Conservation (phyloP, 2,329 filamentous ascomycete genomes). For the Fusarium austroafricanum region DNA sequence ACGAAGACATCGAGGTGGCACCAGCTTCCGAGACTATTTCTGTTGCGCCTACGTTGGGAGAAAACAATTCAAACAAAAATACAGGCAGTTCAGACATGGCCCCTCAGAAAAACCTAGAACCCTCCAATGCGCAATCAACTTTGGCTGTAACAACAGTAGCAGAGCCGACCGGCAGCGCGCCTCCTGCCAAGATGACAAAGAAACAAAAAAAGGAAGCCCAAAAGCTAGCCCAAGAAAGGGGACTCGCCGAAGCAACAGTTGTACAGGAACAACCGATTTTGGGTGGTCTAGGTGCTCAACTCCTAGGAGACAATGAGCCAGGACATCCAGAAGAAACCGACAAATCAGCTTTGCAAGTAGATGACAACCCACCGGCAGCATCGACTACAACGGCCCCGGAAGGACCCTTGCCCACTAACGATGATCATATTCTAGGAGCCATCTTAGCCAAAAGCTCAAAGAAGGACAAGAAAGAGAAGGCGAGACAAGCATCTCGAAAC, state of each 20-base stretch:
- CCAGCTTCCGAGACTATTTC: not conserved
- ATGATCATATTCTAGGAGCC: no score
- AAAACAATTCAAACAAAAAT: not conserved
- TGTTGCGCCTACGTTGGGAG: not conserved
- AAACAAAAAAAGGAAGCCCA: constrained; percentile 54
- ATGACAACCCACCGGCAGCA: not conserved
- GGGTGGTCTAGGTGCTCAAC: not conserved
- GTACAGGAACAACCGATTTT: not conserved
- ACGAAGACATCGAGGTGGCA: not conserved
- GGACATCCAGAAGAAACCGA: not conserved
- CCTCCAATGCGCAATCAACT: not conserved
- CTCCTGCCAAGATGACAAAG: constrained; percentile 44
- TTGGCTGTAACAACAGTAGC: not conserved
- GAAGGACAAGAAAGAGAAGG: no score
- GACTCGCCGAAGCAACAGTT: constrained; percentile 7
- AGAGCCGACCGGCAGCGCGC: not conserved
- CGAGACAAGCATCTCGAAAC: no score
- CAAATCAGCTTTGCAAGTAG: not conserved
- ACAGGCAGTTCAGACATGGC: not conserved
- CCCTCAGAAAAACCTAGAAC: not conserved
- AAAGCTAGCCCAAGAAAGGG: constrained; percentile 44
- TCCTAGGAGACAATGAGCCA: constrained; percentile 2
- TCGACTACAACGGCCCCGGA: not conserved
- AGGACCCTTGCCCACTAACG: no score
- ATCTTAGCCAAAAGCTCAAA: no score